These are phyloP conservation scores for Phytophthora uliginosa DNA, from an alignment of 352 stramenopile genomes.

Conservation along the genomic window DNA sequence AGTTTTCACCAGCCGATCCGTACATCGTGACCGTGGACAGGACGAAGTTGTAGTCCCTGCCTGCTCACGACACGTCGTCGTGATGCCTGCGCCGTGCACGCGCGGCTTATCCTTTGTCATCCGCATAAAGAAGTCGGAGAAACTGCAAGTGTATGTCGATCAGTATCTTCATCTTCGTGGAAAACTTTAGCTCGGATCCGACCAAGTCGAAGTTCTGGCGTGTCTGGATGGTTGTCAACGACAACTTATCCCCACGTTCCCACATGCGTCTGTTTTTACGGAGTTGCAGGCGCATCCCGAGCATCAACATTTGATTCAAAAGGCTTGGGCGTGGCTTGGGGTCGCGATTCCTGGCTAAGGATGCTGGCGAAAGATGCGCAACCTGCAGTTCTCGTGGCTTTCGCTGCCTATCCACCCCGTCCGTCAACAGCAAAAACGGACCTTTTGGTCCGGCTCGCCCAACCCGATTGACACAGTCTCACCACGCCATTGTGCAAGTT, in stretches of 20 bases:
- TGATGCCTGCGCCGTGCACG: conserved; percentile 18
- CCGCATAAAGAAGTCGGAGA: background rate
- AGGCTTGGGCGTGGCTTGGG: background rate
- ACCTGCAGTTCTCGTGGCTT: conserved; percentile 34
- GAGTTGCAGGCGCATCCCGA: conserved; percentile 29
- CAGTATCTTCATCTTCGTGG: background rate
- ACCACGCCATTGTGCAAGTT: conserved; percentile 24
- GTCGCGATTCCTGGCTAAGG: conserved; percentile 18
- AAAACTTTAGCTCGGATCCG: conserved; percentile 5
- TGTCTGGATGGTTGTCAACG: conserved; percentile 7
- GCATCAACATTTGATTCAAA: conserved; percentile 13
- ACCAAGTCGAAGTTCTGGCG: conserved; percentile 12
- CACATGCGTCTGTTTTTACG: conserved; percentile 29
- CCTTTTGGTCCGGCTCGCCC: conserved; percentile 24
- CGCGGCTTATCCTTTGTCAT: conserved; percentile 17
- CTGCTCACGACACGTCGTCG: conserved; percentile 4
- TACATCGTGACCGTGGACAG: conserved; percentile 27
- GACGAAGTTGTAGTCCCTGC: conserved; percentile 2
- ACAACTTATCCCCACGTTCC: conserved; percentile 10
- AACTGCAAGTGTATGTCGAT: background rate
- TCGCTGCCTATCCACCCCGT: background rate
- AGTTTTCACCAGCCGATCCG: conserved; percentile 32
- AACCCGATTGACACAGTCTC: conserved; percentile 28
- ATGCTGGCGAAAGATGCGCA: conserved; percentile 40
- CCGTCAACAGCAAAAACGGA: conserved; percentile 11